Base-by-base conservation (phyloP, 306 rosid species). In the Boehmeria nivea region DNA sequence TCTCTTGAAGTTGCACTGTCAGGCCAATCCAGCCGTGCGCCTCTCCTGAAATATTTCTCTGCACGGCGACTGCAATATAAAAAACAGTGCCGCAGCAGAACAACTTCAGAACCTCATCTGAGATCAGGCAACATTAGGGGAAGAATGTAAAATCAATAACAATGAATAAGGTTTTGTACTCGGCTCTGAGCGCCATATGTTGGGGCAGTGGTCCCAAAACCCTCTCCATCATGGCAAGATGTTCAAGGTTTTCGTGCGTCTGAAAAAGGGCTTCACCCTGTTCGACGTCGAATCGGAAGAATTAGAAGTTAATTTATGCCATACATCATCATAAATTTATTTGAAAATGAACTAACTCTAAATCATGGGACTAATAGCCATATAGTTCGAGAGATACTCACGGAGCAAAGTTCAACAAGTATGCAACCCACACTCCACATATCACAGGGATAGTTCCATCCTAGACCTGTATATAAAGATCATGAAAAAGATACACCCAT, bases 181-280 rank as follows among this genome's bases (percentile, higher is more conserved):
- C 93, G 13, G 93, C 83, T 40, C 78, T 74, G 17, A 74, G 68
- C 54, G 60, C 81, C 95, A 87, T 74, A 49, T 87, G 88, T 22
- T 76, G 91, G 34, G 95, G 95, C 36, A 83, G 53, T 42, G 91
- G 86, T 21, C 91, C 95, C 69, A 87, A 68, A 62, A 87, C 91
- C 78, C 78, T 83, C 82, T 86, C 95, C 95, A 83, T 86, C 91
- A 78, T 83, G 68, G 95, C 95, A 54, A 86, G 88, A 74, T 86
- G 95, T 61, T 87, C 91, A 62, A 87, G 69, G 68, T 87, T 87
- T 65, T 86, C 90, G 1, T 86, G 95, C 2, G 90, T 80, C 66
- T 86, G 95, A 63, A 83, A 86, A 69, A 86, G 91, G 53, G 95
- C 88, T 72, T 81, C 88, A 9, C 88, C 91, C 88, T 86, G 68